Evolutionary conservation across 2,329 filamentous ascomycete species (phyloP), one percentile per base, ranked within the genome.

Genomic region (Exophiala bonariae): DNA sequence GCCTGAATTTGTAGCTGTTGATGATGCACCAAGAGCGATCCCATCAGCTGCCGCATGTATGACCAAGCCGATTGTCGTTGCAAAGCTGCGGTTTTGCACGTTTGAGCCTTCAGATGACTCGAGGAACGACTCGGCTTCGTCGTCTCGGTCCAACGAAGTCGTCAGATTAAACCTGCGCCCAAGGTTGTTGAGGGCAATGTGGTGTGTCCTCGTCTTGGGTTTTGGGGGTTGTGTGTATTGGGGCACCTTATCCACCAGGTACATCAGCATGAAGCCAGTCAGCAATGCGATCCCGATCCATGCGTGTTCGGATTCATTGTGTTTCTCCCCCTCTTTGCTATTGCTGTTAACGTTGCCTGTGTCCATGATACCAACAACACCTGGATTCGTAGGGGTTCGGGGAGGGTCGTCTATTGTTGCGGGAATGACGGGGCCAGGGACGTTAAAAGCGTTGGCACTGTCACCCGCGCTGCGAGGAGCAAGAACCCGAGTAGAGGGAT

Each of bases 31-130:
- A 70, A 99, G 84, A 2, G 93, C 93, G 52, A 99, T 96, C 13
- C 93, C 93, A 62, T 99, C 93, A 2, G 93, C 92, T 2, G 88
- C 87, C 0, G 93, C 89, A 66, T 99, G 93, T 48, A 99, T 97
- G 4, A 97, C 87, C n/a, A 99, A 76, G 0, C 93, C 93, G 1
- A 88, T 86, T 1, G 93, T 99, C 2, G 92, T 91, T n/a, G 88
- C 86, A 44, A 90, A 74, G 46, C 80, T 82, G 47, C 82, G 78
- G 8, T 79, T 79, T 2, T 54, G 55, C 11, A 47, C 39, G 8
- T 52, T 47, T 80, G 77, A 57, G 77, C 80, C 8, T 73, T 77
- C 11, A 78, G 80, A 11, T 77, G 72, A 60, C 82, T 73, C 23
- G 74, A 82, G 38, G 77, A 71, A 33, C 58, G 66, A n/a, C 63